Evolutionary conservation across 805 yeast species (phyloP), one percentile per base, ranked within the genome.

Genomic region (Zygotorulaspora sp.): DNA sequence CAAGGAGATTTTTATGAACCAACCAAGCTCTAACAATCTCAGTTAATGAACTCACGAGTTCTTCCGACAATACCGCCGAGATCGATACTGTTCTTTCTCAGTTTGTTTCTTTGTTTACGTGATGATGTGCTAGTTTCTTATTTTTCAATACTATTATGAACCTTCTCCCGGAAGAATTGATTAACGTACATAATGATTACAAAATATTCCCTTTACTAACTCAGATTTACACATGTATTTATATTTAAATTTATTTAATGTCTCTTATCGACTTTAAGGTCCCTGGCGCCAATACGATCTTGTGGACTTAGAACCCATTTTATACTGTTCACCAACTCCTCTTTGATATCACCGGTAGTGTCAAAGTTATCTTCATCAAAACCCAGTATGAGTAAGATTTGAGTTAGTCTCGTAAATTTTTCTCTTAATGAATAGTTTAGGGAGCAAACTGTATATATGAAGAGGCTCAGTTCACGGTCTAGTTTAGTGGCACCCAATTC

Each of bases 401-500:
- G 97, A 0, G 96, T 87, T 5, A 87, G 78, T 41, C 87, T 70
- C 6, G 83, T 71, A 55, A 90, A 90, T 49, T 76, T 75, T 43
- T 86, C 92, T 43, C 96, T 70, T 49, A 88, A 64, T 23, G 74
- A 73, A 60, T 88, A 90, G 53, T 80, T 71, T 40, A 78, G 76
- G 34, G 78, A 80, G 33, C 95, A 80, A 5, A 85, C 73, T 41
- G 81, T 82, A 30, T 80, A 74, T 35, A 92, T 83, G 22, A 90
- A 71, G 18, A 75, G 69, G 32, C 88, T 77, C 15, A 88, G 64
- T 55, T 89, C 96, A 42, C 84, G 77, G 47, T 92, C 97, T 34
- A 92, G 65, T 47, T 80, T 83, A 13, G 87, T 71, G 0, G 94
- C 79, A 1, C 97, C 97, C 27, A 84, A 62, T 49, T 84, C 94